Evolutionary conservation across 2,329 filamentous ascomycete species (phyloP), one percentile per base, ranked within the genome.

Genomic region (Capronia coronata): DNA sequence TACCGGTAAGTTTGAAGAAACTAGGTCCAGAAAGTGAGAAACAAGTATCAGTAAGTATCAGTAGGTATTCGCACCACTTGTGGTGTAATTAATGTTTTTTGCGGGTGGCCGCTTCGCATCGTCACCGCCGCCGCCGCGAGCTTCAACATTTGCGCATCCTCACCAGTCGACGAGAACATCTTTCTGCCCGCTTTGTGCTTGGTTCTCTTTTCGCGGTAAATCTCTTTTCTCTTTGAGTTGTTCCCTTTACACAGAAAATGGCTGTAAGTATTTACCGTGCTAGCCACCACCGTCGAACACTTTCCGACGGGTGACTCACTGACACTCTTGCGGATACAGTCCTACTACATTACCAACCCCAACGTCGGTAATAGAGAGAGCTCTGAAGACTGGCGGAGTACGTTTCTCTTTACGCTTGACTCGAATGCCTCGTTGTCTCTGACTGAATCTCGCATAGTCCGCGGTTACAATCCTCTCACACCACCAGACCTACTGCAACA

Each of bases 391-490:
- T 90, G 86, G 80, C 79, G 87, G 74, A 86, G 86, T 91, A 76
- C 59, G 80, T 67, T n/a, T n/a, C 30, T 29, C 23, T 13, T 22
- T 10, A 11, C 19, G n/a, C 39, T 22, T 40, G 3, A 18, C 38
- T n/a, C n/a, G 22, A 25, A 35, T 18, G 18, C 21, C 7, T 41
- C 25, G 2, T 18, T 13, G 18, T 13, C 21, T 13, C 21, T 49
- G 22, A 25, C 13, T 25, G 21, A 46, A 48, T 22, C 51, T 47
- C 62, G 6, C 5, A 37, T 19, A 96, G 91, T 96, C 70, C 75
- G 94, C 66, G 89, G 89, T 61, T 91, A 96, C 77, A 90, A 96
- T 71, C 88, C 91, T 64, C 75, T 97, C 65, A 93, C 95, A 67
- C 84, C 87, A 41, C 91, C 91, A 37, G 84, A 86, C 60, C 80